Base-by-base conservation (phyloP, 2,329 filamentous ascomycete genomes). In the Ceratocystis huliohia region DNA sequence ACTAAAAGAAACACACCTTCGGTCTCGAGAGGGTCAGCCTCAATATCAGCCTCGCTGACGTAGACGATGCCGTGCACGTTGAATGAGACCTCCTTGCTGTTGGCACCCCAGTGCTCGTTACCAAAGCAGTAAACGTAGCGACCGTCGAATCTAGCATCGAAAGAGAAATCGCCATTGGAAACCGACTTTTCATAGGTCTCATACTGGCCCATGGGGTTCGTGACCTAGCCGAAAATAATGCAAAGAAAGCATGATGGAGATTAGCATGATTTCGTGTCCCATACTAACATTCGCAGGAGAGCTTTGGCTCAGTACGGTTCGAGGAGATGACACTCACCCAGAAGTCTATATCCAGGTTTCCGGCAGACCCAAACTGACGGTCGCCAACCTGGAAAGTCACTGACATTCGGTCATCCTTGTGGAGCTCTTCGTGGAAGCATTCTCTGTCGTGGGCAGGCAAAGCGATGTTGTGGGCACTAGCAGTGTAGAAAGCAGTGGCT, bases 21-120 rank as follows among this genome's bases (percentile, higher is more conserved):
- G 70, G 83, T 82, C 76, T 99, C 94, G 71, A 99, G 81, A 22
- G 94, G 94, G 74, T 97, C 93, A 72, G 88, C 84, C 33, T 89
- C 84, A 68, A 88, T 82, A 72, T 97, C 93, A 68, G 84, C 81
- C 77, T 97, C 94, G 66, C 89, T 88, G 64, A 99, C 91, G 78
- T 97, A 99, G 74, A 99, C 93, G 70, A 99, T 91, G 72, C 94
- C 94, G 78, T 99, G 94, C 64, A 99, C 94, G 76, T 99, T 99
- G 85, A 99, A 99, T 66, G 91, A 96, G 65, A 99, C 93, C 77
- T 99, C 94, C 79, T 99, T 99, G 75, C 86, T 95, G 76, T 91
- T 91, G 68, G 92, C 91, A 68, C 90, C 89, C 91, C 93, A 99
- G 76, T 94, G 88, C 81, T 97, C 93, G 78, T 99, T 99, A 78